Base-by-base conservation (phyloP, 352 stramenopile genomes). In the Phytophthora aleatoria region DNA sequence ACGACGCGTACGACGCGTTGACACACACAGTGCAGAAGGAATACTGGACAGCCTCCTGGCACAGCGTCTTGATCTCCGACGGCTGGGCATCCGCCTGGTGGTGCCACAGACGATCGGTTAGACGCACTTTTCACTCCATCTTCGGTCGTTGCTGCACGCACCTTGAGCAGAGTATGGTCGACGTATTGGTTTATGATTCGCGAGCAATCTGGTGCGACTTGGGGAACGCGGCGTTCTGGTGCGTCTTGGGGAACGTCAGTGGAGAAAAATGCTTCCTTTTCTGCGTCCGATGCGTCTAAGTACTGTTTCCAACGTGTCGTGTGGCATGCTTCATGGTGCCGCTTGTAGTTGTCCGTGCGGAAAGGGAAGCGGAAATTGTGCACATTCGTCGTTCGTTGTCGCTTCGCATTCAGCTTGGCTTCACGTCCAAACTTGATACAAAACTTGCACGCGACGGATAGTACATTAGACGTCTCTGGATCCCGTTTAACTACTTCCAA, bases 121-220 rank as follows among this genome's bases (percentile, higher is more conserved):
- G 45, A 28, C 5, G n/a, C 38, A 15, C 2, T 31, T 33, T 4
- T 28, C 30, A 50, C 33, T 12, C 33, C 9, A 13, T 38, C 33
- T 20, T 20, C 33, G 12, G 33, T 12, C 7, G 47, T 26, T 33
- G 20, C 31, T 48, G 8, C 24, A 26, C 27, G 12, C 2, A 88
- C 76, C 78, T 92, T 92, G 56, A 94, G 86, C 31, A 96, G 70
- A 45, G 87, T 95, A 64, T 95, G 87, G 67, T 95, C 87, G 45
- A 95, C 87, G 50, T 61, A 77, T 58, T 73, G 67, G 71, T 88
- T 87, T 76, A 90, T 85, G 16, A n/a, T 28, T 20, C 49, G 9
- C 58, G 13, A 28, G 15, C n/a, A 39, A 39, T 54, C n/a, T n/a
- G 27, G 30, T n/a, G 33, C 13, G 15, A 60, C 15, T 61, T 48